Percentiles rank a stretch among this genome's conserved stretches.
Conservation (phyloP, 805 yeast genomes). For the Monosporozyma unispora region DNA sequence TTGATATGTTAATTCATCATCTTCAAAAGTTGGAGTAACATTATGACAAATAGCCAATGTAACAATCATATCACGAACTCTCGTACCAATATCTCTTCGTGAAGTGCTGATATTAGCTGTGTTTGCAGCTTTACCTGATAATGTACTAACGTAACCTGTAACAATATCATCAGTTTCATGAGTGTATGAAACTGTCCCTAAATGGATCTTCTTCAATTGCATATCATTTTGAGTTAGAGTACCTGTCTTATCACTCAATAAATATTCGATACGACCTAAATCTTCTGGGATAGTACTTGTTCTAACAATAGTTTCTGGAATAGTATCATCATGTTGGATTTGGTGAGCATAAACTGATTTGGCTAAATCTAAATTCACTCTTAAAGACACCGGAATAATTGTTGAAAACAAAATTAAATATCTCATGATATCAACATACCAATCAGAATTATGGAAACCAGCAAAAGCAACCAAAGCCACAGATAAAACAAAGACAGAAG, state of each 20-base stretch:
- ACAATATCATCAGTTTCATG: conserved; percentile 90
- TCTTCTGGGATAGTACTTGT: conserved; percentile 98
- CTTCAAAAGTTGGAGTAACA: conserved; percentile 87
- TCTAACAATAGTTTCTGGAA: conserved; percentile 84
- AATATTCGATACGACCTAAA: conserved; percentile 87
- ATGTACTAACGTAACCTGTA: conserved; percentile 48
- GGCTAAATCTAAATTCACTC: conserved; percentile 92
- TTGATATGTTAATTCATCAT: conserved; percentile 71
- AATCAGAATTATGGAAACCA: conserved; percentile 56
- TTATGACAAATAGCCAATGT: conserved; percentile 94
- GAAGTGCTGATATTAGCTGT: conserved; percentile 19
- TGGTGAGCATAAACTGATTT: conserved; percentile 93
- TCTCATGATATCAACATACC: conserved; percentile 89
- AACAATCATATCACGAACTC: conserved; percentile 71
- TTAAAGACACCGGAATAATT: conserved; percentile 88
- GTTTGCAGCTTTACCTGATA: conserved; percentile 10
- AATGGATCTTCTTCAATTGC: conserved; percentile 88
- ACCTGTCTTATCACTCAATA: conserved; percentile 92
- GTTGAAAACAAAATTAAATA: conserved; percentile 88
- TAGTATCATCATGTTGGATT: conserved; percentile 76
- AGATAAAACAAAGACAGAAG: conserved; percentile 72
- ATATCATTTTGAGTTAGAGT: conserved; percentile 96
- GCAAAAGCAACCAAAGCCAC: conserved; percentile 69
- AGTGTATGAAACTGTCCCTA: conserved; percentile 88
- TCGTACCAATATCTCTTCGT: conserved; percentile 61